Evolutionary conservation across 495 filamentous ascomycete species (phyloP), one percentile per base, ranked within the genome.

Genomic region (Aspergillus baeticus): DNA sequence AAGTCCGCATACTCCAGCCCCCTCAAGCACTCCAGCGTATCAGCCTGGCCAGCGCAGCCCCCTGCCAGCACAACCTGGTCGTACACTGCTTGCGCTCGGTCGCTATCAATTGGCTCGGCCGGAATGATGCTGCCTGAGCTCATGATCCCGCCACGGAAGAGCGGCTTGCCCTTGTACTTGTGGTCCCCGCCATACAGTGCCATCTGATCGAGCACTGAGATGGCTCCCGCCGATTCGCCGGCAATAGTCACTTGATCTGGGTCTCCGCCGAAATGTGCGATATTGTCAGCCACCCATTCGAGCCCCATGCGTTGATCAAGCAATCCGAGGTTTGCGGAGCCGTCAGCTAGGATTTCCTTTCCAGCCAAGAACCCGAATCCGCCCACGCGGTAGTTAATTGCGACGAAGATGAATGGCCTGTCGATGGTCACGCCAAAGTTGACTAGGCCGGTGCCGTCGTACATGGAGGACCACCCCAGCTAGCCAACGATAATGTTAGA

Each of bases 321-420:
- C 8, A 85, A 60, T 17, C 74, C 76, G 10, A 81, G 64, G 38
- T 81, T 84, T 18, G 86, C 63, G 0, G 85, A 75, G 8, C 86
- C 87, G 55, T 89, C 87, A 18, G 73, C 72, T 5, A 84, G 75
- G 35, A 90, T 76, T 68, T 89, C 86, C 51, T 81, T 80, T 10
- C 86, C 83, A 0, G 88, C 85, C 11, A 92, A 67, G 59, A 91
- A 91, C 0, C 89, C 89, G 64, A 84, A 88, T 0, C 86, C 75
- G 0, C 87, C 87, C 10, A 91, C 81, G 3, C 89, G 84, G 63
- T 91, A 91, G 67, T 89, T 92, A 67, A 92, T 84, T 42, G 83
- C 84, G 4, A 93, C 84, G 39, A 89, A 78, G 13, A 92, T 69
- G 45, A 92, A 78, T 0, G 85, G 85, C 72, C 88, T 84, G 5